Evolutionary conservation across 257 asterid genomes (phyloP).

Genomic region (Solanum verrucosum): DNA sequence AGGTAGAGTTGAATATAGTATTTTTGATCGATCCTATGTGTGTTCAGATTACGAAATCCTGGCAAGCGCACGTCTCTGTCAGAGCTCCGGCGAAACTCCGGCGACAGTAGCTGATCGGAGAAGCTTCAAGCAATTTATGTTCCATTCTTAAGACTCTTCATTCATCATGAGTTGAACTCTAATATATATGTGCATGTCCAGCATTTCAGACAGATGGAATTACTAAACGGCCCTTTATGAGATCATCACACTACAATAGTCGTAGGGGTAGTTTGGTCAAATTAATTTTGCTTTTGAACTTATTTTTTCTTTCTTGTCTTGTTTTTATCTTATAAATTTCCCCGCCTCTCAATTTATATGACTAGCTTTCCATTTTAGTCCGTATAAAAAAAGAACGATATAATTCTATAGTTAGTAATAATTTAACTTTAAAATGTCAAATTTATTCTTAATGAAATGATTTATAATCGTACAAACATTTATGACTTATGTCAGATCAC

Average conservation of each 20-base stretch:
- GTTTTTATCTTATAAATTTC: neutral
- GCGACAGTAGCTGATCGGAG: conserved; percentile 5
- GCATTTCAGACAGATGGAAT: neutral
- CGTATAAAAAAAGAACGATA: accelerated
- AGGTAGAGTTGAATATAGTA: neutral
- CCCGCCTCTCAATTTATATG: neutral
- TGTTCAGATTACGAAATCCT: neutral
- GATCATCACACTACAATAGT: neutral
- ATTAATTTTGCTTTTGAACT: neutral
- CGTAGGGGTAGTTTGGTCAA: neutral
- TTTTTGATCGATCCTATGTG: neutral
- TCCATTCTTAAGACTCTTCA: conserved; percentile 13
- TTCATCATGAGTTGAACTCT: neutral
- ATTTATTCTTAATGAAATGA: too few relatives aligned
- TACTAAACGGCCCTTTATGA: neutral
- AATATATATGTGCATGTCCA: conserved; percentile 8
- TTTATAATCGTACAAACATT: too few relatives aligned
- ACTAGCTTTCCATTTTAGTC: neutral
- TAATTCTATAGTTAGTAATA: too few relatives aligned
- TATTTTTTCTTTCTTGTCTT: neutral
- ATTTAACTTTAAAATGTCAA: too few relatives aligned
- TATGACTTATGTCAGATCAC: too few relatives aligned
- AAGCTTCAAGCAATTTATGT: conserved; percentile 6
- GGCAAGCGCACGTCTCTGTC: conserved; percentile 10
- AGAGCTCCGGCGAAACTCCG: conserved; percentile 15